Percentiles rank a stretch among this genome's conserved stretches.
Evolutionary conservation across 495 filamentous ascomycete species (phyloP).

Genomic region (Aspergillus ellipticus): DNA sequence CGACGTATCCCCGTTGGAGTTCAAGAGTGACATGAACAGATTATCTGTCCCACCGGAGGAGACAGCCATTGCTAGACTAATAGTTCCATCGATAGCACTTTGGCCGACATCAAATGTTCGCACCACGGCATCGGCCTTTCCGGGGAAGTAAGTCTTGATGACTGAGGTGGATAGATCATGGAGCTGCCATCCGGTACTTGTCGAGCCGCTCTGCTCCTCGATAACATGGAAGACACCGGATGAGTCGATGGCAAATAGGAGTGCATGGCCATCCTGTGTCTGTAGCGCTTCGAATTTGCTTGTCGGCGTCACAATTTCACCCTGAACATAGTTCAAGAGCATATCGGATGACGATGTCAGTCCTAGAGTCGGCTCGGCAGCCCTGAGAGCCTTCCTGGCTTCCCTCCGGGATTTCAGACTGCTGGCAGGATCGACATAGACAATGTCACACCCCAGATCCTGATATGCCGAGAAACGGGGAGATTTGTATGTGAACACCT

Average conservation of each 20-base stretch:
- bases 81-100: slow-evolving; percentile 1
- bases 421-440: slow-evolving; percentile 4
- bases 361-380: no score
- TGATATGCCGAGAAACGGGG: slow-evolving; percentile 3
- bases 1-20: neutral
- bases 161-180: neutral
- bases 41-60: neutral
- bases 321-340: slow-evolving; percentile 7
- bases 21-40: slow-evolving; percentile 3
- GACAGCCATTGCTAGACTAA: slow-evolving; percentile 9
- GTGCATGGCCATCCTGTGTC: neutral
- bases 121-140: neutral
- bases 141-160: slow-evolving; percentile 1
- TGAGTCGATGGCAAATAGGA: neutral
- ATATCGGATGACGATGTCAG: slow-evolving; percentile 6
- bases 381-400: neutral
- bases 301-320: neutral
- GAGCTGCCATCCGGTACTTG: slow-evolving; percentile 2
- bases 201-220: slow-evolving; percentile 2
- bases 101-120: slow-evolving; percentile 6
- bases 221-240: slow-evolving; percentile 3
- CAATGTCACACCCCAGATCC: slow-evolving; percentile 8
- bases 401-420: neutral
- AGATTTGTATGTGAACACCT: slow-evolving; percentile 9
- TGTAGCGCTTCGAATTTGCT: slow-evolving; percentile 6